These are phyloP conservation scores for Mycena belliarum DNA, from an alignment of 768 basidiomycete species.

Conservation along the genomic window DNA sequence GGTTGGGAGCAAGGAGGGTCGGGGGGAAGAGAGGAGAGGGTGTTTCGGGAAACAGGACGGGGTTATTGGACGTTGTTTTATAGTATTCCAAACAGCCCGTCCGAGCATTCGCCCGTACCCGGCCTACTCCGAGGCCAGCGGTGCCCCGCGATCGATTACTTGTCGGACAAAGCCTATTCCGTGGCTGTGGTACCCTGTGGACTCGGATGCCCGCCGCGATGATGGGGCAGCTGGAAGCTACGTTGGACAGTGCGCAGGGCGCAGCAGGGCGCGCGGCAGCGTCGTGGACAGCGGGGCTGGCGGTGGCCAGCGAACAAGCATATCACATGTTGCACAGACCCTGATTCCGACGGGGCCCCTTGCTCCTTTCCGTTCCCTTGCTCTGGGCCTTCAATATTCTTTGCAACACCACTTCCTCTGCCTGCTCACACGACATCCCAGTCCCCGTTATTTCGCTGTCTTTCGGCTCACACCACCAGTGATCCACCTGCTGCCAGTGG, in stretches of 20 bases:
- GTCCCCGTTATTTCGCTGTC: no score
- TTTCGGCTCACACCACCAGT: no score
- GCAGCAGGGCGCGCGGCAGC: neutral
- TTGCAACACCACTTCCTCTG: neutral
- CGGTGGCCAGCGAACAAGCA: neutral
- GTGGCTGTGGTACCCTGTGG: neutral
- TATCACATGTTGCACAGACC: neutral
- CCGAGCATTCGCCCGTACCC: conserved; percentile 11
- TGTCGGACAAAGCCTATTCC: neutral
- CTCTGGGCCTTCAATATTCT: neutral
- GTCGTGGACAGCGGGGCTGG: neutral
- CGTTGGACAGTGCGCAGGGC: neutral
- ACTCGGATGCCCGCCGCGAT: no score
- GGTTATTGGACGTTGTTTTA: conserved; percentile 29
- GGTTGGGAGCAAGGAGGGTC: conserved; percentile 16
- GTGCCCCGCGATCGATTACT: conserved; percentile 4
- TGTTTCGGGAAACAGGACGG: neutral
- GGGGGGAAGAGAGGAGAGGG: conserved; percentile 2
- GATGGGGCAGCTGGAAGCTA: neutral
- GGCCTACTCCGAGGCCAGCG: conserved; percentile 7
- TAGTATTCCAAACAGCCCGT: no score
- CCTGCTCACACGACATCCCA: neutral
- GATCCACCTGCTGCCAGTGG: conserved; percentile 38
- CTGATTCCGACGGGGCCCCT: neutral
- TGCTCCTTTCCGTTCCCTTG: no score